Evolutionary conservation across 2,329 filamentous ascomycete species (phyloP).

Genomic region (Cladophialophora bantiana): DNA sequence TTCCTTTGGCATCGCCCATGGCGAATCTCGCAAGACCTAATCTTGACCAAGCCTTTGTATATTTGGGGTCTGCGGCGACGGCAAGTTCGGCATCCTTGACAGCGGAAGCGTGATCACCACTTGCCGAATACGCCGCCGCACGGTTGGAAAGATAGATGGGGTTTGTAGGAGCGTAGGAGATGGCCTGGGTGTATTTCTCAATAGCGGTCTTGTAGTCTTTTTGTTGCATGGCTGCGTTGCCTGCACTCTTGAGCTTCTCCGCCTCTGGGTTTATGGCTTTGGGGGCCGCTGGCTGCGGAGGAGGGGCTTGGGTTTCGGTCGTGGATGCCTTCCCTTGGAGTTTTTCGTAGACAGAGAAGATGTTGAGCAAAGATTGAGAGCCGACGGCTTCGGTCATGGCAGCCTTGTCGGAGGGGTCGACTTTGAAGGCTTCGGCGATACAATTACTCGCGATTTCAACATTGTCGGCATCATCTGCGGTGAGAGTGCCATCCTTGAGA

Average conservation of each 20-base stretch:
- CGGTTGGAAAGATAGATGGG: slow-evolving; percentile 98
- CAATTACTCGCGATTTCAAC: slow-evolving; percentile 94
- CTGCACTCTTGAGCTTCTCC: slow-evolving; percentile 85
- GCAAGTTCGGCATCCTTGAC: slow-evolving; percentile 89
- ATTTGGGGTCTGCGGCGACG: slow-evolving; percentile 83
- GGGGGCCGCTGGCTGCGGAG: slow-evolving; percentile 48
- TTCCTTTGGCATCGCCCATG: slow-evolving; percentile 85
- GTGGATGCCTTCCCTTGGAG: slow-evolving; percentile 71
- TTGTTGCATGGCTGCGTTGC: slow-evolving; percentile 92
- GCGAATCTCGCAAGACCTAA: slow-evolving; percentile 91
- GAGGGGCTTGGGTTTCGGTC: slow-evolving; percentile 50
- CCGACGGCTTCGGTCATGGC: slow-evolving; percentile 80
- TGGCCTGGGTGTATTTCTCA: slow-evolving; percentile 84
- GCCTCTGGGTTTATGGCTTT: slow-evolving; percentile 68
- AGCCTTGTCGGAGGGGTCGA: slow-evolving; percentile 79
- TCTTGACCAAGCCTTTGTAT: slow-evolving; percentile 97
- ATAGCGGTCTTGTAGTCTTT: slow-evolving; percentile 89
- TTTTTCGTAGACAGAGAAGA: slow-evolving; percentile 97
- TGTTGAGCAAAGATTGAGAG: slow-evolving; percentile 83
- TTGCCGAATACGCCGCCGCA: slow-evolving; percentile 88
- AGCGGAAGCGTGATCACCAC: slow-evolving; percentile 82
- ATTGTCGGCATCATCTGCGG: slow-evolving; percentile 86
- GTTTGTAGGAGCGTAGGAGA: slow-evolving; percentile 81
- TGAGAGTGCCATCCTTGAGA: slow-evolving; percentile 84
- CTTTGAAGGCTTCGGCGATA: slow-evolving; percentile 93